Base-by-base conservation (phyloP, 352 stramenopile genomes). In the Aphanomyces astaci region DNA sequence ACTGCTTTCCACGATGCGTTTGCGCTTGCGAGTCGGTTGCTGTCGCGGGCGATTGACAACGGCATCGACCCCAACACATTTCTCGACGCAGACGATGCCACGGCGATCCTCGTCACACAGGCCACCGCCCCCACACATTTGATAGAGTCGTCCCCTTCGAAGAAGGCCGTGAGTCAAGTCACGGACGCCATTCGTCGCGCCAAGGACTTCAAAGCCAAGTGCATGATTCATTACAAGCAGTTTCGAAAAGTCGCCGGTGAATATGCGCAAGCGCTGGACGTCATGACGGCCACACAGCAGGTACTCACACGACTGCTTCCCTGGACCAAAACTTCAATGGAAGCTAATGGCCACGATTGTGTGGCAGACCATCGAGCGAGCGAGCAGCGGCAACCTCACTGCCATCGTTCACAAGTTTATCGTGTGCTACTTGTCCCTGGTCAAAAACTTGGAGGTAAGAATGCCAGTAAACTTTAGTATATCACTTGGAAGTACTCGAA, bases 321-420 rank as follows among this genome's bases (percentile, higher is more conserved):
- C 40, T 49, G 40, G 22, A 15, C 22, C 40, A 49, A 15, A 49
- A 49, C 40, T 15, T n/a, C 17, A 46, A 17, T 46, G 9, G 39
- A n/a, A n/a, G n/a, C n/a, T n/a, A n/a, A n/a, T n/a, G n/a, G n/a
- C n/a, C 17, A 17, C 39, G 17, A 19, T 15, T 19, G 9, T 31
- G 4, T 27, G 5, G 30, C 55, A 68, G 62, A 1, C 49, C 33
- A 19, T 68, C 22, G 62, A 68, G 36, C 51, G 27, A 9, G 62
- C 57, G 28, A 46, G 62, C 46, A 60, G 31, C 43, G n/a, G 27
- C 4, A 46, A 25, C 19, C 28, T 60, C 22, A 33, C 62, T 2
- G 36, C 40, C 3, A 68, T 68, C 33, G 40, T 68, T 0, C 43
- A 68, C 19, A 68, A 68, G 32, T 68, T 68, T 28, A 68, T 68